phyloP scores from a whole-genome alignment of 129 eudicot species.

The Helianthus tuberosus region DNA sequence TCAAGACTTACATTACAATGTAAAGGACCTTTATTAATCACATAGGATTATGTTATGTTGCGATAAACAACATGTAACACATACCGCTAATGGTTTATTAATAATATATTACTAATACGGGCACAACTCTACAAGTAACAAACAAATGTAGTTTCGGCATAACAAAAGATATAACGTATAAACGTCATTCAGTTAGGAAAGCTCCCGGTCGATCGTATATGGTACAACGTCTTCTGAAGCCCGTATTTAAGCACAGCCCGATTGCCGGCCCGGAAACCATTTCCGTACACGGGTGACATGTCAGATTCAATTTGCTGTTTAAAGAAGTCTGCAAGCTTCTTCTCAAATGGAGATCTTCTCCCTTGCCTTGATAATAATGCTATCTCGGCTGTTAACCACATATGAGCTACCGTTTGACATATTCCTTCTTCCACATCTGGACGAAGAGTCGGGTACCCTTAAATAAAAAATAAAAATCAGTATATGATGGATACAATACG shows the following conservation, averaged over 20 bases:
- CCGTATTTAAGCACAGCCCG: slow-evolving; percentile 75
- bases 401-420: slow-evolving; percentile 81
- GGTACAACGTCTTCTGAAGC: slow-evolving; percentile 70
- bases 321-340: slow-evolving; percentile 70
- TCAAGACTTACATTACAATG: background rate
- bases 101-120: background rate
- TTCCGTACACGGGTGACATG: slow-evolving; percentile 67
- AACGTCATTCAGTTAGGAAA: slow-evolving; percentile 52
- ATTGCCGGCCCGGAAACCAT: slow-evolving; percentile 82
- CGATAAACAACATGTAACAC: background rate
- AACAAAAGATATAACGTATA: background rate
- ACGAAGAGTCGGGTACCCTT: slow-evolving; percentile 67
- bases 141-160: background rate
- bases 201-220: slow-evolving; percentile 66
- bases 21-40: background rate
- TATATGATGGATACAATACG: background rate
- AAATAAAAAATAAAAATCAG: background rate
- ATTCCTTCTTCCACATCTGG: slow-evolving; percentile 91
- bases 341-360: slow-evolving; percentile 63
- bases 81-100: background rate
- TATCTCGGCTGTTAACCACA: slow-evolving; percentile 81
- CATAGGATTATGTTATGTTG: background rate
- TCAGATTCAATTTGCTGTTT: slow-evolving; percentile 87
- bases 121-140: background rate
- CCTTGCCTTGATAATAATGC: slow-evolving; percentile 42